A percentile compares a stretch with the other conserved stretches of the same genome.
Conservation (phyloP, 441 rosid genomes). For the Croton setiger region DNA sequence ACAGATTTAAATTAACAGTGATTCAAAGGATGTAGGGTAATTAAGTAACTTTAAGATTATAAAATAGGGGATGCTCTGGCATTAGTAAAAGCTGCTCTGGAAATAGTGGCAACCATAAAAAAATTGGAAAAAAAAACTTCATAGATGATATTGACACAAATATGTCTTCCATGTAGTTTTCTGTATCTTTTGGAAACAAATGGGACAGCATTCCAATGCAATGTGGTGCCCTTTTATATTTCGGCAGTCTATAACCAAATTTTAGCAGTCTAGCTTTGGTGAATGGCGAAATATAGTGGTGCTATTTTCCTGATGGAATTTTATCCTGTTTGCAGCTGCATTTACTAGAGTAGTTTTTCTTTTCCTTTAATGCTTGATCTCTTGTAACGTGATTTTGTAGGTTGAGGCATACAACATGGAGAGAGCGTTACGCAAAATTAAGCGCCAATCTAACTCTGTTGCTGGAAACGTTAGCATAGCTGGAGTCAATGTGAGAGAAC, state of each 20-base stretch:
- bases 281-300: neutral
- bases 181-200: neutral
- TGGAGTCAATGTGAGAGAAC: slow-evolving; percentile 21
- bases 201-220: neutral
- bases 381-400: slow-evolving; percentile 27
- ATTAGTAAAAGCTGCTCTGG: no score
- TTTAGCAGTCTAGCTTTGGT: no score
- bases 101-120: no score
- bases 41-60: no score
- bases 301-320: neutral
- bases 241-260: neutral
- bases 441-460: slow-evolving; percentile 41
- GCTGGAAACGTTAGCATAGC: slow-evolving; percentile 18
- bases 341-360: neutral
- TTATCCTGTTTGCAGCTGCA: neutral
- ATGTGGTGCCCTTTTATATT: neutral
- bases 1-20: no score
- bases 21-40: no score
- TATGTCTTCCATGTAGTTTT: no score
- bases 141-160: neutral
- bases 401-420: slow-evolving; percentile 53
- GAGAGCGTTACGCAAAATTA: slow-evolving; percentile 50
- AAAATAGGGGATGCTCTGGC: no score
- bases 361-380: neutral
- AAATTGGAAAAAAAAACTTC: no score